Evolutionary conservation across 345 rosid species (phyloP).

Genomic region (Rhodomyrtus tomentosa): DNA sequence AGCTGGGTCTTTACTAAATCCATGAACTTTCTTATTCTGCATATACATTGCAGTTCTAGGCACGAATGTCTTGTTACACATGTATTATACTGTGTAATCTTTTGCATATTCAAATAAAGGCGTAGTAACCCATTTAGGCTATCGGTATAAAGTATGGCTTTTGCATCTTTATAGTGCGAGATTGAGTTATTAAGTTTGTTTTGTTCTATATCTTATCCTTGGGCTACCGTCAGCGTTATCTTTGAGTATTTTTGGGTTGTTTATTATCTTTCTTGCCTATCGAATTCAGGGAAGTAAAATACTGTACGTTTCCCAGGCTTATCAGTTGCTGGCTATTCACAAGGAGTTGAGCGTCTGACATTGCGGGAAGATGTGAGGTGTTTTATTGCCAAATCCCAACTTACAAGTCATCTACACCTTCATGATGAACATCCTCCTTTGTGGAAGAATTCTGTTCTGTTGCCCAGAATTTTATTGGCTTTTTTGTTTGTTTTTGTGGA

Average conservation of each 20-base stretch:
- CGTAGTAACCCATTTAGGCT: background rate
- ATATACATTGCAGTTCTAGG: background rate
- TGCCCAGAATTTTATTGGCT: too few species aligned
- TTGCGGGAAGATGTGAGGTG: too few species aligned
- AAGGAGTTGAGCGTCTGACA: conserved; percentile 91
- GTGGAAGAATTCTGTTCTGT: too few species aligned
- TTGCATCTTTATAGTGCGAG: background rate
- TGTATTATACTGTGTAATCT: background rate
- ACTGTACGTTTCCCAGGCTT: conserved; percentile 40
- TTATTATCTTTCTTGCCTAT: background rate
- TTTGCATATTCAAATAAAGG: background rate
- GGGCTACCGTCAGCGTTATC: background rate
- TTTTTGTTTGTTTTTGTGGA: too few species aligned
- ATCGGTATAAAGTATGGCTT: background rate
- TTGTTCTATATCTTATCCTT: background rate
- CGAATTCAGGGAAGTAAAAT: background rate
- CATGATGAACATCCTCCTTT: too few species aligned
- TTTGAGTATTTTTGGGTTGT: background rate
- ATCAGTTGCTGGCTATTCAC: conserved; percentile 83
- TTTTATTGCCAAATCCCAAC: too few species aligned
- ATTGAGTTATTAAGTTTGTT: background rate
- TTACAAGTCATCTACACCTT: too few species aligned
- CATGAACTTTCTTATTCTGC: background rate
- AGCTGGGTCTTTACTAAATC: background rate
- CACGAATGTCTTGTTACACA: background rate